Percentiles rank a stretch among this genome's conserved stretches.
phyloP scores from a whole-genome alignment of 2,329 filamentous ascomycete species.

The Corinectria fuckeliana region DNA sequence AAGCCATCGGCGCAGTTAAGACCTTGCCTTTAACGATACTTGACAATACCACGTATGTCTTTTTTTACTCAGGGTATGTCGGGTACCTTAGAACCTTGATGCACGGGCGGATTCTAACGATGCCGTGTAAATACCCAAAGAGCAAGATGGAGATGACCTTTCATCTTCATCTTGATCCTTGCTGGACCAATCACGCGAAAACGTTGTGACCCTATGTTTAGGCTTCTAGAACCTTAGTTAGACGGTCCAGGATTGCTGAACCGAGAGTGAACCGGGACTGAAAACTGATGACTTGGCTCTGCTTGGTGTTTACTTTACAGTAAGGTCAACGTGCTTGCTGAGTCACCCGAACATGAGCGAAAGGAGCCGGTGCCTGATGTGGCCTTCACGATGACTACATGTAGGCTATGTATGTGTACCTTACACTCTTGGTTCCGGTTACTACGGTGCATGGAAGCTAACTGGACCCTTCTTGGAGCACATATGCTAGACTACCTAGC shows the following conservation, averaged over 20 bases:
- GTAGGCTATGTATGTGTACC: too few relatives aligned
- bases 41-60: too few relatives aligned
- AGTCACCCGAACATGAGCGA: background rate
- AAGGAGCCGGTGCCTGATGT: background rate
- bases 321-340: background rate
- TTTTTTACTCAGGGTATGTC: too few relatives aligned
- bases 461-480: too few relatives aligned
- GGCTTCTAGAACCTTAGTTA: background rate
- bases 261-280: background rate
- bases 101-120: too few relatives aligned
- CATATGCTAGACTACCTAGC: too few relatives aligned
- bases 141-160: background rate
- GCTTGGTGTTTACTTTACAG: too few relatives aligned
- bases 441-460: background rate
- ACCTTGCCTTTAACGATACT: too few relatives aligned
- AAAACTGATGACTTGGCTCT: background rate
- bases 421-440: too few relatives aligned
- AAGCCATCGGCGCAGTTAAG: background rate
- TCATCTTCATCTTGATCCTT: background rate
- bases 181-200: background rate
- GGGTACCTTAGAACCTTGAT: too few relatives aligned
- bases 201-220: background rate
- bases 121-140: background rate
- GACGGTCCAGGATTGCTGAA: background rate
- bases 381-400: background rate